These are phyloP conservation scores for Symbiodinium natans DNA, from an alignment of 73 alveolate genomes.

Conservation along the genomic window DNA sequence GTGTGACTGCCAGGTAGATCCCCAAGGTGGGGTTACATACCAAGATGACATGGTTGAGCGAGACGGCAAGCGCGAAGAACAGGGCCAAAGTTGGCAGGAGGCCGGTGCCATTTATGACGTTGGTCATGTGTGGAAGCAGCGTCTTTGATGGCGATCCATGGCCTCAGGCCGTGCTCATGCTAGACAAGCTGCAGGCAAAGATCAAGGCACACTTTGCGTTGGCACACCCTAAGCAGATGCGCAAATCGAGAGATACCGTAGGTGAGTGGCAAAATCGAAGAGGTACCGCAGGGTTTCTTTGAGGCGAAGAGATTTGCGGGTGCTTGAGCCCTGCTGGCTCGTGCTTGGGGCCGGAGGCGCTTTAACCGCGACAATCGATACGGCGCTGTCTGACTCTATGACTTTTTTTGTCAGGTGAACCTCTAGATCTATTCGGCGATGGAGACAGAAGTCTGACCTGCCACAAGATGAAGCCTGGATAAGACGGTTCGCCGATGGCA, in stretches of 20 bases:
- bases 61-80: slow-evolving; percentile 91
- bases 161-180: slow-evolving; percentile 66
- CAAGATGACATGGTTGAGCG: slow-evolving; percentile 84
- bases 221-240: no score
- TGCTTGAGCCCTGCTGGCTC: neutral
- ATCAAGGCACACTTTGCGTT: slow-evolving; percentile 62
- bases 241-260: no score
- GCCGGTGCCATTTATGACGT: neutral
- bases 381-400: neutral
- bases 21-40: slow-evolving; percentile 69
- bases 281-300: neutral
- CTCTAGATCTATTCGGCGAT: neutral
- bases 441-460: slow-evolving; percentile 24
- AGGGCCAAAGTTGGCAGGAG: slow-evolving; percentile 93
- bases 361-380: neutral
- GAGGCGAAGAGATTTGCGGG: slow-evolving; percentile 11
- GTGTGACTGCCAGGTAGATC: slow-evolving; percentile 52
- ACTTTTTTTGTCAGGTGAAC: neutral
- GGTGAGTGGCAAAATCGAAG: no score
- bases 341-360: neutral
- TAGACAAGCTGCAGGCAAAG: slow-evolving; percentile 83
- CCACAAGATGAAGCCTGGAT: neutral
- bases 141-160: neutral
- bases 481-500: neutral
- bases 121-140: neutral